Base-by-base conservation (phyloP, 108 stramenopile species). In the Pseudonitzschia multiseries region DNA sequence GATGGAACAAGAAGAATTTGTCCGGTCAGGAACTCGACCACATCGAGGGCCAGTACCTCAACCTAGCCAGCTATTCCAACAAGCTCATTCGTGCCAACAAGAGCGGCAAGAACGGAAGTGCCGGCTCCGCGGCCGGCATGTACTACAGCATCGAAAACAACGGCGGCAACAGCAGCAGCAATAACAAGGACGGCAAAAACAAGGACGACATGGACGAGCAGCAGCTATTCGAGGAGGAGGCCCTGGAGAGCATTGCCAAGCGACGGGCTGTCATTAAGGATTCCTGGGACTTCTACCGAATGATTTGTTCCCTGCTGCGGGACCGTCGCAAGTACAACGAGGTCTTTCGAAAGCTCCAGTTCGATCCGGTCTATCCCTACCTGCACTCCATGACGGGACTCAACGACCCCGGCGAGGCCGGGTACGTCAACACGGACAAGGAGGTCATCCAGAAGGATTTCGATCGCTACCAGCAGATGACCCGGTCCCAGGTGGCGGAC, bases 221-320 rank as follows among this genome's bases (percentile, higher is more conserved):
- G 40, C 84, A 89, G 51, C 85, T 86, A 24, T 79, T 80, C 53
- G 88, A 89, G 78, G 88, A 89, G 56, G 93, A 93, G 69, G 87
- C 93, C 14, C 67, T 93, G 61, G 89, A 93, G 44, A 80, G 80
- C 53, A 91, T 93, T 74, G 93, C 93, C 71, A 91, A 93, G 77
- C 87, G 93, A 40, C 87, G 93, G 22, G 93, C 93, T 0, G 88
- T 93, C 60, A 93, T 93, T 52, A 93, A 90, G 66, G 92, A 93
- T 65, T 91, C 89, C 13, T 93, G 92, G 92, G 89, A 91, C 69
- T 94, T 94, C 78, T 91, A 89, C 71, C 89, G 89, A 14, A 90
- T 88, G 90, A 86, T 94, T 54, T 94, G 93, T 54, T 82, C 82
- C 21, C 66, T 94, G 43, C 56, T 94, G 69, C 75, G 89, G 24